Evolutionary conservation across 1,284 basidiomycete species (phyloP).

Genomic region (Leucoagaricus sp.): DNA sequence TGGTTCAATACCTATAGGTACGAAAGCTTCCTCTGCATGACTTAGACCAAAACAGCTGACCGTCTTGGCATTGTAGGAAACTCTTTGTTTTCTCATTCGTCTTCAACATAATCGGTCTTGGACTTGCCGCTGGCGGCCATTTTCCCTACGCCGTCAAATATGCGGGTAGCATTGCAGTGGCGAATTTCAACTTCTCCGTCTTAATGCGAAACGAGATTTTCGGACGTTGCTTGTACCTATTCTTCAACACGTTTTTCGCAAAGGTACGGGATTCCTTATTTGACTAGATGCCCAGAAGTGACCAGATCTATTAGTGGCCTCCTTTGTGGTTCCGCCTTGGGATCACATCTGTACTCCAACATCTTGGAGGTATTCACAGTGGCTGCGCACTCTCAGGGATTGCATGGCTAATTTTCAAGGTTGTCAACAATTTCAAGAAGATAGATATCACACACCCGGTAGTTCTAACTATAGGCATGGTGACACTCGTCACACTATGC

Average conservation of each 20-base stretch:
- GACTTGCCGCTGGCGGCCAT: conserved; percentile 61
- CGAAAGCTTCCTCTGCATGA: neutral
- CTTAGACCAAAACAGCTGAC: neutral
- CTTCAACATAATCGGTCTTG: conserved; percentile 62
- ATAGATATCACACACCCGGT: conserved; percentile 50
- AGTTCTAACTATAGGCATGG: conserved; percentile 57
- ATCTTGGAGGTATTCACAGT: conserved; percentile 76
- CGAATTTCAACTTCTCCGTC: conserved; percentile 52
- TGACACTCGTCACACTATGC: conserved; percentile 56
- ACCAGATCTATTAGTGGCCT: conserved; percentile 52
- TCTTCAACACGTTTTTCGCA: conserved; percentile 57
- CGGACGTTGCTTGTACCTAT: conserved; percentile 52
- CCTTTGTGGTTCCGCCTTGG: conserved; percentile 70
- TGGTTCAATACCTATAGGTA: conserved; percentile 76
- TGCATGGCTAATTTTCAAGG: conserved; percentile 63
- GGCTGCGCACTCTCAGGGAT: conserved; percentile 71
- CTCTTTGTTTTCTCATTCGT: conserved; percentile 61
- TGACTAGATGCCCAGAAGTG: conserved; percentile 2
- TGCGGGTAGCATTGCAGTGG: conserved; percentile 63
- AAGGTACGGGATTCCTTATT: conserved; percentile 43
- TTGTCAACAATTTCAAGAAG: conserved; percentile 53
- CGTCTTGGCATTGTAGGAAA: conserved; percentile 48
- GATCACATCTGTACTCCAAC: conserved; percentile 73
- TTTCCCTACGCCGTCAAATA: conserved; percentile 63
- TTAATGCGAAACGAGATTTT: conserved; percentile 59